Evolutionary conservation across 2,329 filamentous ascomycete genomes (phyloP).

Genomic region (Claviceps capensis): DNA sequence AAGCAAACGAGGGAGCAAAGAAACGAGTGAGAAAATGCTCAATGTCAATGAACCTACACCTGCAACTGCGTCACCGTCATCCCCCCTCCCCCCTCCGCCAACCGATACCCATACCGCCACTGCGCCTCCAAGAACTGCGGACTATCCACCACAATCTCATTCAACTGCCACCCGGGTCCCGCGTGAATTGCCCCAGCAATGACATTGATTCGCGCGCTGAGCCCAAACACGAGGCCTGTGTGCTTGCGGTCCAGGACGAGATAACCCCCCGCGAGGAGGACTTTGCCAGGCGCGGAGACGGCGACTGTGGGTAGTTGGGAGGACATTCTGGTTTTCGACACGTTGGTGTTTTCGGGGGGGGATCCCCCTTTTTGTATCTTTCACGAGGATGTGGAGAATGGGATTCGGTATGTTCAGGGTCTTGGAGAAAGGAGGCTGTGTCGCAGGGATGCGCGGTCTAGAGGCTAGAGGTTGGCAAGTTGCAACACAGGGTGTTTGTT

Average conservation of each 20-base stretch:
- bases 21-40: background rate
- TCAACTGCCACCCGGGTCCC: constrained; percentile 48
- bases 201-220: constrained; percentile 55
- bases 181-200: constrained; percentile 43
- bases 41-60: constrained; percentile 42
- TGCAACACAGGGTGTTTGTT: no score
- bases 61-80: constrained; percentile 68
- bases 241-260: constrained; percentile 81
- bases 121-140: constrained; percentile 80
- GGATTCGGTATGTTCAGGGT: no score
- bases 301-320: constrained; percentile 26
- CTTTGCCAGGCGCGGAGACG: constrained; percentile 90
- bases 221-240: constrained; percentile 59
- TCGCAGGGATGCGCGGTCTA: no score
- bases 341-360: no score
- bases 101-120: constrained; percentile 76
- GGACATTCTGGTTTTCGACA: background rate
- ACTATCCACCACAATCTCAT: constrained; percentile 72
- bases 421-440: no score
- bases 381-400: no score
- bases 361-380: no score
- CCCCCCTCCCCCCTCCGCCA: constrained; percentile 58
- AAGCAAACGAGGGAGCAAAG: no score
- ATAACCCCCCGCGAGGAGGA: constrained; percentile 87
- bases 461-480: no score